Conservation (phyloP, 2,329 filamentous ascomycete genomes). For the Didymellaceae sp. region DNA sequence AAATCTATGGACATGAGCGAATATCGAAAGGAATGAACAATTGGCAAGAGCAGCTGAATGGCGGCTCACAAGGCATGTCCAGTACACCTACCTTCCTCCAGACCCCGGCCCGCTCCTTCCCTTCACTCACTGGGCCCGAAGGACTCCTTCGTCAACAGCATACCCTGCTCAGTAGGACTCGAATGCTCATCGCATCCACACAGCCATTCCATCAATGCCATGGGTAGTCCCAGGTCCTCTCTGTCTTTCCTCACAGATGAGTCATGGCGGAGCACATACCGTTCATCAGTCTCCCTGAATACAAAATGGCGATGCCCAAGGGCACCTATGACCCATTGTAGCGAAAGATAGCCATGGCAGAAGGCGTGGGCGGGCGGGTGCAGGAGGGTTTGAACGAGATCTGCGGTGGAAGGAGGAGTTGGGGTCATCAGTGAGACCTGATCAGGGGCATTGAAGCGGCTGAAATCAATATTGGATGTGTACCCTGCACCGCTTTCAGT, state of each 20-base stretch:
- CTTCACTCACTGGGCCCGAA: slow-evolving; percentile 16
- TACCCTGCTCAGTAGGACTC: slow-evolving; percentile 20
- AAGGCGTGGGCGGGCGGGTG: slow-evolving; percentile 29
- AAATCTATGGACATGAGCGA: too few relatives aligned
- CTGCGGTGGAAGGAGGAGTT: background rate
- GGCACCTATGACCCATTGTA: slow-evolving; percentile 27
- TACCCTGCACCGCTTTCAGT: too few relatives aligned
- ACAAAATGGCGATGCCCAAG: slow-evolving; percentile 20
- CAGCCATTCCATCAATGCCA: slow-evolving; percentile 28
- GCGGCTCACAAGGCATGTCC: too few relatives aligned
- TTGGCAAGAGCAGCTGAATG: too few relatives aligned
- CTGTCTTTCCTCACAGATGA: slow-evolving; percentile 11
- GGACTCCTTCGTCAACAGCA: slow-evolving; percentile 24
- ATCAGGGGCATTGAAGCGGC: background rate
- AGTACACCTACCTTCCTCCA: background rate
- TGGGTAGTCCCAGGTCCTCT: slow-evolving; percentile 23
- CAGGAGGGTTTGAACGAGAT: slow-evolving; percentile 17
- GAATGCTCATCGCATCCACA: slow-evolving; percentile 23
- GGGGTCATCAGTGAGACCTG: background rate
- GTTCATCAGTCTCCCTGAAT: slow-evolving; percentile 20
- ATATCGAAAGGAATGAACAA: too few relatives aligned
- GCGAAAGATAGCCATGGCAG: slow-evolving; percentile 21
- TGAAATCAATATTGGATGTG: slow-evolving; percentile 13
- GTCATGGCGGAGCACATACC: slow-evolving; percentile 20
- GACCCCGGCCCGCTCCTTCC: background rate